Evolutionary conservation across 768 basidiomycete genomes (phyloP).

Genomic region (Pulveroboletus sp.): DNA sequence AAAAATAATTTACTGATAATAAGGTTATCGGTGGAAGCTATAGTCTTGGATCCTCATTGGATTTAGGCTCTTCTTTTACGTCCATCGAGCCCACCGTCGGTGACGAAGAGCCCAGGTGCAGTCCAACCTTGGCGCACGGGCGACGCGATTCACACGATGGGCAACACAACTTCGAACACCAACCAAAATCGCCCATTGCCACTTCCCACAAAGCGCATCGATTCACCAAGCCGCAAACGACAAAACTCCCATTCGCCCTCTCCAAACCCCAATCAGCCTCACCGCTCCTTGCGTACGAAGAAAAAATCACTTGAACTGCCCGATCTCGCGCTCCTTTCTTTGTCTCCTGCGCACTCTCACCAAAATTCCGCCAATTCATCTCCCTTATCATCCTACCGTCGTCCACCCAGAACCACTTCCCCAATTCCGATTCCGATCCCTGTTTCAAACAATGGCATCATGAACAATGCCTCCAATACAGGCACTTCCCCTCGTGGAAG

Average conservation of each 20-base stretch:
- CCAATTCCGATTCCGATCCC: constrained; percentile 50
- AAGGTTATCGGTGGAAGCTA: constrained; percentile 20
- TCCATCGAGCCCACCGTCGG: constrained; percentile 27
- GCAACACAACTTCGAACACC: constrained; percentile 31
- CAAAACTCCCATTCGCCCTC: constrained; percentile 35
- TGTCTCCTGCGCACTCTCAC: constrained; percentile 41
- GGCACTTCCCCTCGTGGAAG: constrained; percentile 35
- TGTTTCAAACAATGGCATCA: constrained; percentile 35
- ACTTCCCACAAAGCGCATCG: constrained; percentile 24
- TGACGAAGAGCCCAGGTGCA: constrained; percentile 15
- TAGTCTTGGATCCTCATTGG: constrained; percentile 23
- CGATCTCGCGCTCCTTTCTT: constrained; percentile 57
- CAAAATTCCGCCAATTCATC: constrained; percentile 38
- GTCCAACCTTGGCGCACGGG: constrained; percentile 14
- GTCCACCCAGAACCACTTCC: constrained; percentile 41
- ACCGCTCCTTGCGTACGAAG: constrained; percentile 62
- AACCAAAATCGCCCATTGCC: constrained; percentile 29
- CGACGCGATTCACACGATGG: constrained; percentile 29
- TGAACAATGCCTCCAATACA: constrained; percentile 34
- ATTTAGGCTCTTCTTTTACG: constrained; percentile 30
- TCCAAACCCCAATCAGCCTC: constrained; percentile 43
- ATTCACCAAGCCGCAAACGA: constrained; percentile 17
- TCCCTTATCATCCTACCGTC: constrained; percentile 40
- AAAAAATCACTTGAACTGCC: constrained; percentile 76
- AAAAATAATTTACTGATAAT: constrained; percentile 11